Evolutionary conservation across 192 early-diverging fungal species (phyloP).

Genomic region (Coemansia sp.): DNA sequence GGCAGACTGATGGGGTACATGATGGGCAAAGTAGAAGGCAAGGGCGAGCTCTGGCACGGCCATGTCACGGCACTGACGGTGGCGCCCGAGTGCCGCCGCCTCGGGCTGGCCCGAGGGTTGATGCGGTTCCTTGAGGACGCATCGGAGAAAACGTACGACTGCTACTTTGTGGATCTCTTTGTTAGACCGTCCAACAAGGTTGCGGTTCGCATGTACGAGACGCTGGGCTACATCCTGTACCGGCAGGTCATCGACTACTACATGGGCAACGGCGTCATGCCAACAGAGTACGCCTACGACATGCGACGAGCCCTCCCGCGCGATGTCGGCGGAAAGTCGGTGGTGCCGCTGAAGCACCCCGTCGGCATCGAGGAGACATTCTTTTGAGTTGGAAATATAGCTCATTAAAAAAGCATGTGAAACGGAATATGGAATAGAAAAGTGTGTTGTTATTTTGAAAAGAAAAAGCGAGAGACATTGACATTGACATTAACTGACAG

Average conservation of each 20-base stretch:
- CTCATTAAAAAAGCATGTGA: background rate
- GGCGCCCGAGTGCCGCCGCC: constrained; percentile 87
- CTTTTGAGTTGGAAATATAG: constrained; percentile 11
- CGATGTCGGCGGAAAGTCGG: constrained; percentile 62
- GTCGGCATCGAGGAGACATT: constrained; percentile 33
- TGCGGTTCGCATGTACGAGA: constrained; percentile 90
- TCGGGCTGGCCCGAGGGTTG: constrained; percentile 85
- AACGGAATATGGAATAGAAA: background rate
- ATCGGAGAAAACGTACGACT: constrained; percentile 81
- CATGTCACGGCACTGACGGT: constrained; percentile 98
- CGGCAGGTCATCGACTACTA: constrained; percentile 90
- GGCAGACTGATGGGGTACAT: constrained; percentile 78
- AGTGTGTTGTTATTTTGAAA: background rate
- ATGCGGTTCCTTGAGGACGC: constrained; percentile 90
- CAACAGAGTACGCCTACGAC: constrained; percentile 88
- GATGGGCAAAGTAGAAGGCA: constrained; percentile 97
- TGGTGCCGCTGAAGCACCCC: constrained; percentile 37
- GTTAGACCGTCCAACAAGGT: constrained; percentile 89
- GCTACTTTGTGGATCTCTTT: constrained; percentile 87
- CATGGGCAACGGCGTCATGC: constrained; percentile 58
- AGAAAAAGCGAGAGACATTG: background rate
- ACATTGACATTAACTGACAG: background rate
- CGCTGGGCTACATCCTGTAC: constrained; percentile 90
- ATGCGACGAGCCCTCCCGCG: constrained; percentile 93
- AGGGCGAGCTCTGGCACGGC: constrained; percentile 88